Conservation (phyloP, 805 yeast species). For the Ogataea nitratoaversa region DNA sequence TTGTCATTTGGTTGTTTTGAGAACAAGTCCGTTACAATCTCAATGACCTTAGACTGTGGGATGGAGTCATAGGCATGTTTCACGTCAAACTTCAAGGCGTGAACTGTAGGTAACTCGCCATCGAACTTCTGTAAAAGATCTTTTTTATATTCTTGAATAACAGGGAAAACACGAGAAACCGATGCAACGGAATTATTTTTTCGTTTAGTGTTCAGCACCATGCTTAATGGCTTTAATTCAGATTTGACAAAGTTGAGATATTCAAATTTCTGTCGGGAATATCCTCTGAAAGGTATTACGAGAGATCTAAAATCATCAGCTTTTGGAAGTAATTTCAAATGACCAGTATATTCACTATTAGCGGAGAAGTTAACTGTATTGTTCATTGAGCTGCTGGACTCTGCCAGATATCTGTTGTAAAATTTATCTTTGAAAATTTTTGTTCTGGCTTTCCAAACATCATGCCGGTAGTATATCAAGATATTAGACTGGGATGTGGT, state of each 20-base stretch:
- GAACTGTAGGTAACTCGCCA: slow-evolving; percentile 34
- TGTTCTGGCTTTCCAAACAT: slow-evolving; percentile 48
- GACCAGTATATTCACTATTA: slow-evolving; percentile 35
- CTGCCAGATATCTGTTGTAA: slow-evolving; percentile 32
- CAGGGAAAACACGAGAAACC: slow-evolving; percentile 39
- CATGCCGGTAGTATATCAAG: slow-evolving; percentile 51
- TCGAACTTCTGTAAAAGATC: slow-evolving; percentile 13
- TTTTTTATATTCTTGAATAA: slow-evolving; percentile 36
- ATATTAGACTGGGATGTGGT: slow-evolving; percentile 41
- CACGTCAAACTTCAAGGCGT: slow-evolving; percentile 70
- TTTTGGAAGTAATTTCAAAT: slow-evolving; percentile 57
- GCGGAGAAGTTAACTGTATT: slow-evolving; percentile 13
- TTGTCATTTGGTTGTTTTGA: slow-evolving; percentile 16
- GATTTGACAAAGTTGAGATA: slow-evolving; percentile 33
- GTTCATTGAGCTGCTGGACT: slow-evolving; percentile 11
- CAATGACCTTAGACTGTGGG: slow-evolving; percentile 37
- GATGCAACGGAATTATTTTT: slow-evolving; percentile 27
- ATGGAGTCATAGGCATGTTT: slow-evolving; percentile 73
- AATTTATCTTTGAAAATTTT: slow-evolving; percentile 41
- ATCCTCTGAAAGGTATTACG: slow-evolving; percentile 46
- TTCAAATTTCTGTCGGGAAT: slow-evolving; percentile 29
- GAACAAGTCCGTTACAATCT: slow-evolving; percentile 13
- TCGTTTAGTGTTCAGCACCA: slow-evolving; percentile 29
- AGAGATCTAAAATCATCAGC: slow-evolving; percentile 54
- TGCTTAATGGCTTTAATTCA: slow-evolving; percentile 41